These are phyloP conservation scores for Colletotrichum paranaense DNA, from an alignment of 2,329 filamentous ascomycete genomes.

Conservation along the genomic window DNA sequence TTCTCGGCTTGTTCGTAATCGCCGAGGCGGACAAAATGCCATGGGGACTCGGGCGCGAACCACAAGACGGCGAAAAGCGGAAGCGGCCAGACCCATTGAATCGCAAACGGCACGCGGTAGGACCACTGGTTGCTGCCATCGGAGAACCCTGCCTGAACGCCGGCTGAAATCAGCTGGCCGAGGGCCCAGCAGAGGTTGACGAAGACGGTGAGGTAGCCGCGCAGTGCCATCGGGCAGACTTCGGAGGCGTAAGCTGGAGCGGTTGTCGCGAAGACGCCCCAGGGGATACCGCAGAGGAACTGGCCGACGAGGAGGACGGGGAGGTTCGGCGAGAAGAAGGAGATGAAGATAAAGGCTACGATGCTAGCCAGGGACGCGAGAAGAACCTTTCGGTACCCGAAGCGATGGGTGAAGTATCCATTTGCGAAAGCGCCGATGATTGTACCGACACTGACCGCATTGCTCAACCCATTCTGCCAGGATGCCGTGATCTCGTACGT, in stretches of 20 bases:
- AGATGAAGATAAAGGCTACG: constrained; percentile 56
- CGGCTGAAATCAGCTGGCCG: constrained; percentile 57
- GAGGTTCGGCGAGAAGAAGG: constrained; percentile 56
- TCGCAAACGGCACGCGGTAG: constrained; percentile 41
- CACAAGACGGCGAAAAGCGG: constrained; percentile 21
- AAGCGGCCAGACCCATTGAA: constrained; percentile 41
- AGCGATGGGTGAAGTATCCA: constrained; percentile 56
- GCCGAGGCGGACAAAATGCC: constrained; percentile 18
- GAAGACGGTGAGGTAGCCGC: constrained; percentile 57
- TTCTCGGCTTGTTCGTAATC: constrained; percentile 6
- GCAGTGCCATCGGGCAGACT: constrained; percentile 49
- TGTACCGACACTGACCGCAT: constrained; percentile 56
- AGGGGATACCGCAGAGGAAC: constrained; percentile 58
- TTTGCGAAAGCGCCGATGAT: constrained; percentile 60
- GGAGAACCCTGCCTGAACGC: constrained; percentile 45
- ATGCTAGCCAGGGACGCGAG: constrained; percentile 52
- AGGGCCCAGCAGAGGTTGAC: constrained; percentile 60
- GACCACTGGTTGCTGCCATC: constrained; percentile 38
- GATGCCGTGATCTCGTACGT: constrained; percentile 54
- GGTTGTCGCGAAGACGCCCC: constrained; percentile 57
- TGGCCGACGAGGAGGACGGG: constrained; percentile 54
- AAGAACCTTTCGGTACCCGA: constrained; percentile 56
- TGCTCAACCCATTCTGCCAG: constrained; percentile 62
- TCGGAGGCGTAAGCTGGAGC: constrained; percentile 60
- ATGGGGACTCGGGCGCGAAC: constrained; percentile 25